Evolutionary conservation across 306 rosid species (phyloP), one percentile per base, ranked within the genome.

Genomic region (Gastrolobium villosum): DNA sequence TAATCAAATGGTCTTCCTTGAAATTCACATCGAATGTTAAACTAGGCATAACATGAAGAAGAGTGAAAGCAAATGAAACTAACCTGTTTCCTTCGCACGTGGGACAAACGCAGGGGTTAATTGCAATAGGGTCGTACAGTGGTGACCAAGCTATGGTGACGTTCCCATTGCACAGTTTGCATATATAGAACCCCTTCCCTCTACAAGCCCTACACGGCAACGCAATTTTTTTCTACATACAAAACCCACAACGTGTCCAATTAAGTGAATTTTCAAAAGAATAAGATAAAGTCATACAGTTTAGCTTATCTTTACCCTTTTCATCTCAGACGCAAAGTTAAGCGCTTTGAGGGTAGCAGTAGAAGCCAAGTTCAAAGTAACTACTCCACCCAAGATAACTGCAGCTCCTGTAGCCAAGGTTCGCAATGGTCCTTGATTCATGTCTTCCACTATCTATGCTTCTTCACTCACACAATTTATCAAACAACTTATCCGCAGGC

Each of bases 41-140:
- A 59, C 50, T 36, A 48, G 13, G 75, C 66, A 48, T 14, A 67
- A 15, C 70, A 77, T 14, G 65, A 49, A 49, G 65, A 11, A 54
- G 44, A 14, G 40, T 26, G n/a, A 32, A 46, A 72, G 13, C 1
- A 37, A 40, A 49, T 3, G 8, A 61, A 41, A 2, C 78, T 4
- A 81, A 95, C 99, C 99, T 87, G 85, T 91, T 91, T 57, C 99
- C 98, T 20, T 96, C 99, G 39, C 98, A 96, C 48, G 99, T 91
- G 28, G 97, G 97, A 81, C 99, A 96, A 55, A 93, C 84, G 57
- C 98, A 96, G 0, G 99, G 98, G 81, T 93, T 96, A 70, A 96
- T 88, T 75, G 94, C 97, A 74, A 96, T 54, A 10, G 99, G 99
- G 73, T 90, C 99, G 28, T 68, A 86, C 92, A 93, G 77, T 3